Percentiles rank a stretch among this genome's conserved stretches.
These are phyloP conservation scores for Entomortierella lignicola DNA, from an alignment of 192 early-diverging fungal species.

Conservation along the genomic window DNA sequence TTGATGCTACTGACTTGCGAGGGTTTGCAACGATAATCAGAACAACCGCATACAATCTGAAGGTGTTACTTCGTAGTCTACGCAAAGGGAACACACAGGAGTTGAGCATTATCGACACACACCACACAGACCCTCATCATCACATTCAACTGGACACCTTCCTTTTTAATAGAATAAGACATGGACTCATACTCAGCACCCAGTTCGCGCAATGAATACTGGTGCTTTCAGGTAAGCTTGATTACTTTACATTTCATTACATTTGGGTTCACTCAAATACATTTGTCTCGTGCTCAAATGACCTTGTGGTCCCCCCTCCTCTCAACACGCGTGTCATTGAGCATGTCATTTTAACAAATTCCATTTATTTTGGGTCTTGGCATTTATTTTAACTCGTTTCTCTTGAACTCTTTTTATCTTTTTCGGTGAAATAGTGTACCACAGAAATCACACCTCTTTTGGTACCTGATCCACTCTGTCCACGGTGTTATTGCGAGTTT, in stretches of 20 bases:
- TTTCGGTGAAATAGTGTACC: conserved; percentile 35
- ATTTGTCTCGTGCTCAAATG: neutral
- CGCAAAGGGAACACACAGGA: too few relatives aligned
- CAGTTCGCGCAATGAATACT: conserved; percentile 24
- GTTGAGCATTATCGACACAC: too few relatives aligned
- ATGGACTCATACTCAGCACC: neutral
- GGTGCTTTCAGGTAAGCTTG: conserved; percentile 50
- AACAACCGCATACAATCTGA: too few relatives aligned
- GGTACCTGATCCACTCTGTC: conserved; percentile 83
- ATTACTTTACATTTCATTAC: neutral
- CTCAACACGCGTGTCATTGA: neutral
- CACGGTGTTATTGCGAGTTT: conserved; percentile 79
- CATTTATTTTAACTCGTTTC: neutral
- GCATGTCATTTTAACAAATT: conserved; percentile 18
- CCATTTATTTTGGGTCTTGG: neutral
- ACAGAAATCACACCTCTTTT: conserved; percentile 62
- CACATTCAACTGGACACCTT: too few relatives aligned
- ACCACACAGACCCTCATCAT: too few relatives aligned
- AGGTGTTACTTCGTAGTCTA: too few relatives aligned
- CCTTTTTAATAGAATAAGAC: too few relatives aligned
- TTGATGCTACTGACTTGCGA: too few relatives aligned
- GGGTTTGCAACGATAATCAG: too few relatives aligned
- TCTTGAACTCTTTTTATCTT: too few relatives aligned
- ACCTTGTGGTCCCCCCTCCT: neutral
- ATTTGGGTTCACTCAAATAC: neutral